Evolutionary conservation across 2,329 filamentous ascomycete species (phyloP), one percentile per base, ranked within the genome.

Genomic region (Paecilomyces variotii): DNA sequence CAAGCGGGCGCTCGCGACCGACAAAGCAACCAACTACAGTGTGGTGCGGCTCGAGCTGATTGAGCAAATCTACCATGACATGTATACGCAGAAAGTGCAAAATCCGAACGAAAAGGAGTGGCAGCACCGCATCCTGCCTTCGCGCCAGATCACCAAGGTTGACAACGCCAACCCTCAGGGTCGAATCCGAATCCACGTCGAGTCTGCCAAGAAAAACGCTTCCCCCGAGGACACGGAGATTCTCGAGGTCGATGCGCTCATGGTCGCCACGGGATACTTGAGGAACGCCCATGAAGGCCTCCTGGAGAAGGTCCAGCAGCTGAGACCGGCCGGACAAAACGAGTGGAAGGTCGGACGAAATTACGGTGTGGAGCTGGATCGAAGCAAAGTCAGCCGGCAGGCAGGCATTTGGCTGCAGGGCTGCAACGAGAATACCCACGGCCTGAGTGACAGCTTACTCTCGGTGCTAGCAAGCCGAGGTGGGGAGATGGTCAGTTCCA

Each of bases 341-440:
- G 79, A 83, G 60, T 87, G 90, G 76, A 79, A 80, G 14, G 89
- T 96, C 1, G 80, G 80, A 32, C 83, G 93, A 56, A 84, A 97
- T 72, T 97, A 97, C 74, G 82, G 82, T 56, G 84, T 97, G 54
- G 78, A 86, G 59, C 91, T 95, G 70, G 80, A 83, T 54, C 77
- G 83, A 1, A 86, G 83, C 30, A 80, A 83, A 54, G 87, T 97
- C 34, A 82, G 85, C n/a, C 70, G 81, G 0, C 84, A 87, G 52
- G 88, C 90, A 12, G 92, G 92, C 2, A 81, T 97, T 59, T 97
- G 90, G 88, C 80, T 97, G 66, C 94, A 97, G 73, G 93, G 93
- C 32, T 97, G 92, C 78, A 95, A 91, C 72, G 92, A 97, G 79
- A 85, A 82, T 61, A 96, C 91, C 34, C 93, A 97, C 74, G 93